A percentile compares a stretch with the other conserved stretches of the same genome.
Conservation (phyloP, 768 basidiomycete genomes). For the Suillus subaureus region DNA sequence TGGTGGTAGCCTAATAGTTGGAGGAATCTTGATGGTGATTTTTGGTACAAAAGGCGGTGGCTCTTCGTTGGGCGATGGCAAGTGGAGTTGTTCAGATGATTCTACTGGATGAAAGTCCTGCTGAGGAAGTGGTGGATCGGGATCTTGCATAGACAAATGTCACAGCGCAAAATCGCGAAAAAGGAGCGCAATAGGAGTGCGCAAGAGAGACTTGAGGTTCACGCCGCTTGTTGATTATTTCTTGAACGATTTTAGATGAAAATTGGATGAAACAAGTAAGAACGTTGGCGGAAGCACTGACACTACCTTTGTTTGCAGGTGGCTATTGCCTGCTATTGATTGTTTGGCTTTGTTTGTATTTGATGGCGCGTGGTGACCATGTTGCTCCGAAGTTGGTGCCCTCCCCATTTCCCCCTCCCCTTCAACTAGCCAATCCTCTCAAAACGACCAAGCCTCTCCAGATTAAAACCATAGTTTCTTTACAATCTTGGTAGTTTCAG, state of each 20-base stretch:
- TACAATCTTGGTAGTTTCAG: constrained; percentile 3
- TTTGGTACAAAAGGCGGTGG: neutral
- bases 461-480: neutral
- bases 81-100: constrained; percentile 1
- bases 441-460: neutral
- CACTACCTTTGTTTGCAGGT: constrained; percentile 35
- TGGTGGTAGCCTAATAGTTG: constrained; percentile 19
- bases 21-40: constrained; percentile 24
- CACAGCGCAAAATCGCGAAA: constrained; percentile 4
- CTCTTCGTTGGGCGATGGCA: neutral
- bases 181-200: neutral
- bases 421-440: constrained; percentile 21
- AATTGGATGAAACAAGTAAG: constrained; percentile 1
- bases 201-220: neutral
- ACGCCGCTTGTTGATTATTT: neutral
- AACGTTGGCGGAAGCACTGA: constrained; percentile 22
- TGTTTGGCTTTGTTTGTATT: constrained; percentile 33
- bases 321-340: constrained; percentile 30
- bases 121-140: constrained; percentile 6
- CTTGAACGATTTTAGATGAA: neutral
- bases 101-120: constrained; percentile 4
- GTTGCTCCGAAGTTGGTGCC: constrained; percentile 26
- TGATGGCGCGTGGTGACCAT: constrained; percentile 16
- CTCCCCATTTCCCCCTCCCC: constrained; percentile 25
- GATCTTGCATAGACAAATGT: constrained; percentile 16